Conservation (phyloP, 768 basidiomycete genomes). For the Calocera viscosa region DNA sequence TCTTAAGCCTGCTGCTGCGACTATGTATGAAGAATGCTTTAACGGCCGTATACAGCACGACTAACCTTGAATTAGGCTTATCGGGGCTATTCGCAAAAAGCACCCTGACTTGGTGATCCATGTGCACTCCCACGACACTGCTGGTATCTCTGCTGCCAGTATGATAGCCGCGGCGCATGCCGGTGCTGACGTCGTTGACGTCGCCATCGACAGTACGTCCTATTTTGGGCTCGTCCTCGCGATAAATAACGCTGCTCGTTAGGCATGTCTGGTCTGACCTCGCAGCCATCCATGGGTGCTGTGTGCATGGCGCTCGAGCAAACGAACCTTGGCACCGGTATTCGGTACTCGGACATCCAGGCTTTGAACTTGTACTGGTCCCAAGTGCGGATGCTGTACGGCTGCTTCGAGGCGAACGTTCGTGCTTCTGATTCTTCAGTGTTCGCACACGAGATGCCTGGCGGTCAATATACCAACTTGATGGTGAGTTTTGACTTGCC, state of each 20-base stretch:
- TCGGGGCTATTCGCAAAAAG: constrained; percentile 87
- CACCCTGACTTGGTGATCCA: constrained; percentile 98
- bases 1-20: constrained; percentile 89
- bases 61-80: constrained; percentile 42
- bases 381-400: constrained; percentile 87
- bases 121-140: constrained; percentile 98
- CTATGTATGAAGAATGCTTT: constrained; percentile 43
- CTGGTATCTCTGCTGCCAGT: constrained; percentile 93
- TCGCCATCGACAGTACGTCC: constrained; percentile 88
- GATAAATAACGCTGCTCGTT: constrained; percentile 17
- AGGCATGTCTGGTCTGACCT: constrained; percentile 98
- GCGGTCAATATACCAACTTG: constrained; percentile 87
- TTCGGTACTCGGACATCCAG: constrained; percentile 92
- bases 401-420: constrained; percentile 97
- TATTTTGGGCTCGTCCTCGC: constrained; percentile 11
- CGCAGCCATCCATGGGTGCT: constrained; percentile 98
- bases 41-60: background rate
- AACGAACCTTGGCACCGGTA: constrained; percentile 84
- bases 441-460: constrained; percentile 99
- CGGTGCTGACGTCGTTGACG: constrained; percentile 96
- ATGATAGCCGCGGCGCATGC: constrained; percentile 94
- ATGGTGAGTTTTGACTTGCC: constrained; percentile 48
- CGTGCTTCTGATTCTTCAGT: constrained; percentile 94
- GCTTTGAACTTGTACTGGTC: constrained; percentile 97
- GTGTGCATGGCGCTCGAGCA: constrained; percentile 92